Percentiles rank a stretch among this genome's conserved stretches.
Conservation (phyloP, 176 grass and related monocot species). For the Avena eriantha region DNA sequence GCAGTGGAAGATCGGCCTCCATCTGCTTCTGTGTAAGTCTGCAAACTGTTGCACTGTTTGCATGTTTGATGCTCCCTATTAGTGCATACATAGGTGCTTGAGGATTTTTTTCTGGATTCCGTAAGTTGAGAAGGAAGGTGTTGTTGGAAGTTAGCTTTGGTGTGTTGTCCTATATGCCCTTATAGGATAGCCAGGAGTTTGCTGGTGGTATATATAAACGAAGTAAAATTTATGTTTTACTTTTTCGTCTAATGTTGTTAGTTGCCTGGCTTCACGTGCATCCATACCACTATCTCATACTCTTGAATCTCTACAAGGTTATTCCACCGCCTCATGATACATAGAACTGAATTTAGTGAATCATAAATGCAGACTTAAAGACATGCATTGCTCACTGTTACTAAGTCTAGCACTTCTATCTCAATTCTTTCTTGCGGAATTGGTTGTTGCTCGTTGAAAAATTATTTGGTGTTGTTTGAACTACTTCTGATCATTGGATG, state of each 20-base stretch:
- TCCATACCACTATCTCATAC: slow-evolving; percentile 5
- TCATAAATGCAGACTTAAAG: neutral
- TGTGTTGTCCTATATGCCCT: neutral
- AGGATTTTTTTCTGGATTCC: neutral
- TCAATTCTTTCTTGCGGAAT: slow-evolving; percentile 14
- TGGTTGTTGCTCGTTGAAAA: neutral
- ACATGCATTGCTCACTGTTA: neutral
- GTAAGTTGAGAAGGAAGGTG: neutral
- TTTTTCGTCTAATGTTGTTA: neutral
- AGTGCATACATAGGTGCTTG: neutral
- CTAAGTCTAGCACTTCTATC: slow-evolving; percentile 1
- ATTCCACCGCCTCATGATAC: neutral
- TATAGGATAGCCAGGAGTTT: neutral
- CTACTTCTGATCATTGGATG: neutral
- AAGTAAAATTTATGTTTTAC: neutral
- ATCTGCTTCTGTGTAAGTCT: slow-evolving; percentile 74
- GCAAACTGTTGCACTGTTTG: slow-evolving; percentile 31
- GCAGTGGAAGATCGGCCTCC: slow-evolving; percentile 76
- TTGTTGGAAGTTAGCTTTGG: neutral
- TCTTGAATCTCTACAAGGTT: neutral
- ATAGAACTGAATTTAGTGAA: slow-evolving; percentile 18
- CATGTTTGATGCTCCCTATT: neutral
- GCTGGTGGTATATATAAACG: neutral
- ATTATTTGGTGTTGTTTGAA: neutral
- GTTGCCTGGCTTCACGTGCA: neutral